These are phyloP conservation scores for Hippophae tibetana DNA, from an alignment of 306 rosid genomes.

Conservation along the genomic window DNA sequence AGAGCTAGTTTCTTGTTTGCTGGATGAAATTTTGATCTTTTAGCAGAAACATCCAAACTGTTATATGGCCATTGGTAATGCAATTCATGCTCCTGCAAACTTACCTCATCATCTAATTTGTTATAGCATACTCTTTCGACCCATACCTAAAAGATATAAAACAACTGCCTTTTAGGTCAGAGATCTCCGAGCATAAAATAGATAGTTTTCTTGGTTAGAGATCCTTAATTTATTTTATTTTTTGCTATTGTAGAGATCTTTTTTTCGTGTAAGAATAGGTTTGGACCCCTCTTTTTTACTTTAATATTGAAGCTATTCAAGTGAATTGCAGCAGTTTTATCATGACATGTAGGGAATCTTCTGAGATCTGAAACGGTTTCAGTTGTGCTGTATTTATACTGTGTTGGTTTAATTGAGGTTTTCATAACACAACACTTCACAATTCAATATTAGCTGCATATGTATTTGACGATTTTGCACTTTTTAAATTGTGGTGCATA, in stretches of 20 bases:
- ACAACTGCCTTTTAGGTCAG: neutral
- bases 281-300: neutral
- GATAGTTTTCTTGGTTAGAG: neutral
- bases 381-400: too few species aligned
- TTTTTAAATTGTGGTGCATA: too few species aligned
- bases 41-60: neutral
- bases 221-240: neutral
- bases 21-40: neutral
- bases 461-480: too few species aligned
- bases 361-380: too few species aligned
- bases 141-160: neutral
- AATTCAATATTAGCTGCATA: too few species aligned
- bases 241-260: too few species aligned
- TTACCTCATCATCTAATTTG: neutral
- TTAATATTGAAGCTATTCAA: neutral
- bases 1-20: slow-evolving; percentile 8
- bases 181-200: neutral
- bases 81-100: neutral
- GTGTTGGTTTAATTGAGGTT: too few species aligned
- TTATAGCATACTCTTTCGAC: neutral
- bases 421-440: too few species aligned
- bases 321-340: too few species aligned
- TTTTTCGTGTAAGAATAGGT: too few species aligned
- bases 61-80: neutral
- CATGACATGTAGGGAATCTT: too few species aligned